Percentiles rank a stretch among this genome's conserved stretches.
phyloP scores from a whole-genome alignment of 345 rosid genomes.

The Salix purpurea region DNA sequence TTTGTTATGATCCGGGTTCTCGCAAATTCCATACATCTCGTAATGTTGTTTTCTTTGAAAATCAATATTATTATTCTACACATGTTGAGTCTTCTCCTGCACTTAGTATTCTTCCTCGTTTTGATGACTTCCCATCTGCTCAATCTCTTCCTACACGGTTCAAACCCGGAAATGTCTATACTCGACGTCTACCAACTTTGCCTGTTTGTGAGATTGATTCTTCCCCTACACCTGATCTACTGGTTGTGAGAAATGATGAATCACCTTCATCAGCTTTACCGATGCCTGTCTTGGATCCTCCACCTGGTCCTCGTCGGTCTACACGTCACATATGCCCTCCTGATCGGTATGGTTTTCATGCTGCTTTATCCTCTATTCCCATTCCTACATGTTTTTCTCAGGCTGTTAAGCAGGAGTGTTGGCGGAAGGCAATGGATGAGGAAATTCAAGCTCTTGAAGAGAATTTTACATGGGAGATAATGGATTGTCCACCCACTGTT shows the following conservation, averaged over 20 bases:
- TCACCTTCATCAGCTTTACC: too few relatives aligned
- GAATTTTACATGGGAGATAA: too few relatives aligned
- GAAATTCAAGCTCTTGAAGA: too few relatives aligned
- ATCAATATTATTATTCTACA: not conserved
- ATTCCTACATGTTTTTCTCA: too few relatives aligned
- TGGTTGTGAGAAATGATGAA: too few relatives aligned
- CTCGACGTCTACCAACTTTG: not conserved
- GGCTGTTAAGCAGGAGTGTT: too few relatives aligned
- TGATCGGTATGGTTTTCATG: not conserved
- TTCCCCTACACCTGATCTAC: not conserved
- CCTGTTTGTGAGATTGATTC: fast-evolving
- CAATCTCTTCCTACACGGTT: too few relatives aligned
- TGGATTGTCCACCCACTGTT: too few relatives aligned
- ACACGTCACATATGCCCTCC: not conserved
- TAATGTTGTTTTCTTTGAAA: not conserved
- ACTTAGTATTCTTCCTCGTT: not conserved
- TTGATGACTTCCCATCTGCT: not conserved
- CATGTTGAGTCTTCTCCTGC: not conserved
- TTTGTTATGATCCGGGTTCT: not conserved
- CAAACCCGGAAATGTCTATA: not conserved
- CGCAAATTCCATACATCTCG: not conserved
- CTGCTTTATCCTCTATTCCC: not conserved
- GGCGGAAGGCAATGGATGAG: too few relatives aligned
- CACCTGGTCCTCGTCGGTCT: too few relatives aligned
- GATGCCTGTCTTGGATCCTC: too few relatives aligned